phyloP scores from a whole-genome alignment of 2,329 filamentous ascomycete genomes.

The Aspergillus pseudoviridinutans region DNA sequence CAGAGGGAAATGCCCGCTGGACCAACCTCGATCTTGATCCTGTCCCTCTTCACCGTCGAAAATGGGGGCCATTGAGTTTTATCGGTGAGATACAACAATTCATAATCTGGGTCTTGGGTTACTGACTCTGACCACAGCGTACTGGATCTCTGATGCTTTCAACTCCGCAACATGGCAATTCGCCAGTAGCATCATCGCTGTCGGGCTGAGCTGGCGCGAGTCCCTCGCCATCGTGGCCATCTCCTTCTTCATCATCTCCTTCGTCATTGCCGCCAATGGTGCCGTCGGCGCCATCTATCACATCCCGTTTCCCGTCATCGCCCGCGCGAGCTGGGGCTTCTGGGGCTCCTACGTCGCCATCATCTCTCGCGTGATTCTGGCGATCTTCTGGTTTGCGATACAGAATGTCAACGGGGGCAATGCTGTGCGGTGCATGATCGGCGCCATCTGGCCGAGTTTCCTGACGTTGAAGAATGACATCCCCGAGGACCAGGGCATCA shows the following conservation, averaged over 20 bases:
- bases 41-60: constrained; percentile 39
- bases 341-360: constrained; percentile 55
- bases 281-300: constrained; percentile 52
- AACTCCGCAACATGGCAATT: constrained; percentile 55
- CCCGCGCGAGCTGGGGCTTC: constrained; percentile 55
- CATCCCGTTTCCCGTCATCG: constrained; percentile 54
- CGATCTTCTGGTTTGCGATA: constrained; percentile 62
- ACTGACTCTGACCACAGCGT: constrained; percentile 28
- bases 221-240: constrained; percentile 47
- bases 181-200: constrained; percentile 46
- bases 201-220: constrained; percentile 54
- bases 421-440: constrained; percentile 49
- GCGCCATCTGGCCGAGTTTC: constrained; percentile 49
- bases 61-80: constrained; percentile 46
- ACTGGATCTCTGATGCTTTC: constrained; percentile 52
- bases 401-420: constrained; percentile 62
- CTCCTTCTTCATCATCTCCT: constrained; percentile 51
- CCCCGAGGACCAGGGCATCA: constrained; percentile 41
- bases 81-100: constrained; percentile 23
- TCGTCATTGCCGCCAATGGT: constrained; percentile 60
- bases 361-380: constrained; percentile 51
- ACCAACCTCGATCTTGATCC: constrained; percentile 51
- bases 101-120: neutral
- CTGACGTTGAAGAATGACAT: constrained; percentile 35
- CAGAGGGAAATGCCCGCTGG: constrained; percentile 41